Evolutionary conservation across 2,329 filamentous ascomycete species (phyloP), one percentile per base, ranked within the genome.

Genomic region (Cordyceps fumosorosea): DNA sequence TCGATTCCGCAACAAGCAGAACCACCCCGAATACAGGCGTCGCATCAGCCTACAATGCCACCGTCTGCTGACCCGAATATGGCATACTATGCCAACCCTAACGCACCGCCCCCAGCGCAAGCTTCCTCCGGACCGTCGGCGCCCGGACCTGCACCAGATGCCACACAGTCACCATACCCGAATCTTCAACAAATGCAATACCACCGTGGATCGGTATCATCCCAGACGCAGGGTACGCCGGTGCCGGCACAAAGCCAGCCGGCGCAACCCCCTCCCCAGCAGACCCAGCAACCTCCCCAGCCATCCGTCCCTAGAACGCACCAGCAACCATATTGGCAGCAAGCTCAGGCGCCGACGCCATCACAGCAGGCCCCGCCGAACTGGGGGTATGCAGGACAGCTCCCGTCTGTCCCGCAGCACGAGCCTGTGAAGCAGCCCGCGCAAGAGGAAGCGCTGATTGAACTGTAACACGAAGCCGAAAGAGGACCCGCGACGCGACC

Each of bases 391-490:
- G 64, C 72, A 12, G 77, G 79, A 7, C 77, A 82, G 3, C 90
- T 91, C 69, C 89, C 89, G 1, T 78, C 83, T 2, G 80, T 84
- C 32, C 85, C 83, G 14, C 75, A 76, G 58, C 80, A 75, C 56
- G 76, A 77, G 50, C 75, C 74, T 3, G 64, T 70, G 26, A 70
- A 72, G 64, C 69, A 80, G 68, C 83, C 82, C 16, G 81, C 78
- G 1, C 81, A 89, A 53, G 90, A 93, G 74, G 90, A 93, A 74
- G 89, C 86, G 63, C 75, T 95, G 69, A 95, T 95, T 74, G 90
- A 95, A 73, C 79, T 93, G 65, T 93, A 67, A 71, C 55, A 8
- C 7, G 18, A 10, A 37, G 22, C 32, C 6, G 14, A 3, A n/a
- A 16, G n/a, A 26, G 32, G 10, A 42, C 48, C 2, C 37, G n/a